Base-by-base conservation (phyloP, 345 rosid genomes). In the Schrenkiella parvula region DNA sequence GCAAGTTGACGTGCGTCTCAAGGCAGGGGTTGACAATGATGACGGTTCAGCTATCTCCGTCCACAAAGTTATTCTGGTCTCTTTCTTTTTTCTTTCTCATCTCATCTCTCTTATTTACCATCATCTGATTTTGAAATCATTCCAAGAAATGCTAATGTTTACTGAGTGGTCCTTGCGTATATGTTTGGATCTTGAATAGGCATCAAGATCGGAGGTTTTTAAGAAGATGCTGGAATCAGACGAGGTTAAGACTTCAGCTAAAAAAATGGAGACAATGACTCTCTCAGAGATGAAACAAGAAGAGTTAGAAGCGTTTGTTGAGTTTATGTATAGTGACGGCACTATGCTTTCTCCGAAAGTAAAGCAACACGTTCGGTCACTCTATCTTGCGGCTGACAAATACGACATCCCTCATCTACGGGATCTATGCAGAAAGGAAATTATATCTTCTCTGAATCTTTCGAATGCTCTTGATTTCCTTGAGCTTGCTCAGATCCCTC, bases 261-360 rank as follows among this genome's bases (percentile, higher is more conserved):
- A 60, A 6, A 2, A 53, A 15, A 12, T 38, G 7, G 68, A 62
- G 54, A 29, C 54, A 11, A 2, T 64, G 0, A 64, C 65, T 17
- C 17, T 64, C 15, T 64, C 58, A 0, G 77, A 55, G 15, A 43
- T 73, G 57, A 73, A 73, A 54, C 42, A 38, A 2, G 34, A 71
- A 19, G 68, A 71, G 38, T 11, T 71, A 3, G 62, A 62, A 38
- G 63, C 65, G 7, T 55, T 73, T 0, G 48, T 64, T 44, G 65
- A 73, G 7, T 73, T 73, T 35, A 54, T 73, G 12, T 73, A 73
- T 17, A 65, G 42, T 8, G 15, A 52, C 32, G 65, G 71, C 8
- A 54, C 71, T 6, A 2, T 64, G 18, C 21, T 23, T 54, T 34
- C 23, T 0, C 9, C 1, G 0, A 64, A 4, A 12, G 17, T 3